Base-by-base conservation (phyloP, 2,329 filamentous ascomycete species). In the Colletotrichum tabaci region DNA sequence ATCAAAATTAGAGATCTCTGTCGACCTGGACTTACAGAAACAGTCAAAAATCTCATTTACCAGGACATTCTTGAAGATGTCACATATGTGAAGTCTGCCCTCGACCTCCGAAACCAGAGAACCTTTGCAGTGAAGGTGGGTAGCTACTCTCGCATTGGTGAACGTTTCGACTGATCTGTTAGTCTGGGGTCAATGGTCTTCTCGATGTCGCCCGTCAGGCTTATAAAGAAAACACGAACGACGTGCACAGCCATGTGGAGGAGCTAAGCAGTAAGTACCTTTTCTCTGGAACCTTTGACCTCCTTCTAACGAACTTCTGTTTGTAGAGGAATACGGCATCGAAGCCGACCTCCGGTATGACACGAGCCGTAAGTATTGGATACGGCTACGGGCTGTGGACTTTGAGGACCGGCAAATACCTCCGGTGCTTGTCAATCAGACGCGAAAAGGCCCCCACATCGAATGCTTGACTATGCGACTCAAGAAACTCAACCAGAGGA, bases 391-490 rank as follows among this genome's bases (percentile, higher is more conserved):
- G 18, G 84, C 85, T 5, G 84, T 81, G 2, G 91, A 95, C 55
- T 86, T 95, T 15, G 90, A 93, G 38, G 84, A 88, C 16, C 84
- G 84, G 4, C 73, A 78, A 0, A 79, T 95, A 1, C 93, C 94
- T 0, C 85, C 90, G 1, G 79, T 92, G 2, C 92, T 98, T 73
- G 93, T 97, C 79, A 98, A 98, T 74, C 84, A 89, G 0, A 89
- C 92, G 74, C 87, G 87, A 53, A 94, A 91, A 76, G 94, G 92
- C 77, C 90, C 90, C n/a, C 87, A 87, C 66, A 87, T 97, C 42
- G 94, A 98, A 79, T 98, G 95, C 75, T 94, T 97, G 76, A 98
- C 96, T 0, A 80, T 98, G 12, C 88, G 92, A 66, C 86, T 99
- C 13, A 87, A 98, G 74, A 96, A 98, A 78, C 85, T 94, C 49